Conservation (phyloP, 1,139 yeast genomes). For the Blastobotrys capitulatus region DNA sequence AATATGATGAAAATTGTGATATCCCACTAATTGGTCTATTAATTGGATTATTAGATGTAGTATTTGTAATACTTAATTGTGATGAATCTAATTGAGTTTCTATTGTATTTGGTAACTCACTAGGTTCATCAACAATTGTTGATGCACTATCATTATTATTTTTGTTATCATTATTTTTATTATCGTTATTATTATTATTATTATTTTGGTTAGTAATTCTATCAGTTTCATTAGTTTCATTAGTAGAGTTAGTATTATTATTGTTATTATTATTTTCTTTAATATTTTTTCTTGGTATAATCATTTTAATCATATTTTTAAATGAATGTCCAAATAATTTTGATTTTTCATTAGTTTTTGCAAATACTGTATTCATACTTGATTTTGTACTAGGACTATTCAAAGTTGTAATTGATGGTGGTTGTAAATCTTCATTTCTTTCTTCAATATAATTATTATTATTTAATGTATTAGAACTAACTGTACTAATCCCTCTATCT, state of each 20-base stretch:
- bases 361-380: conserved; percentile 14
- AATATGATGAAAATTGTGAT: conserved; percentile 55
- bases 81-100: background rate
- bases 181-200: background rate
- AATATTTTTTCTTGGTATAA: conserved; percentile 7
- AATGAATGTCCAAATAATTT: conserved; percentile 14
- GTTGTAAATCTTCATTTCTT: background rate
- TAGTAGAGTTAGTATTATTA: background rate
- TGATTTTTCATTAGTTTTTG: conserved; percentile 13
- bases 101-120: background rate
- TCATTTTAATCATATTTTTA: conserved; percentile 18
- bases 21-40: conserved; percentile 61
- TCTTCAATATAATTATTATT: background rate
- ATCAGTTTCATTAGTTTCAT: too few species aligned
- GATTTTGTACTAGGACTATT: conserved; percentile 14
- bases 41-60: conserved; percentile 15
- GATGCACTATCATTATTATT: background rate
- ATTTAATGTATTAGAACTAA: background rate
- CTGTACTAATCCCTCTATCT: background rate
- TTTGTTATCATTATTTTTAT: background rate
- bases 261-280: background rate
- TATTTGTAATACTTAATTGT: background rate
- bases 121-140: background rate
- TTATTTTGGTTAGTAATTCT: background rate
- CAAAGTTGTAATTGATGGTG: background rate